Evolutionary conservation across 2,329 filamentous ascomycete species (phyloP).

Genomic region (Didymella pinodella): DNA sequence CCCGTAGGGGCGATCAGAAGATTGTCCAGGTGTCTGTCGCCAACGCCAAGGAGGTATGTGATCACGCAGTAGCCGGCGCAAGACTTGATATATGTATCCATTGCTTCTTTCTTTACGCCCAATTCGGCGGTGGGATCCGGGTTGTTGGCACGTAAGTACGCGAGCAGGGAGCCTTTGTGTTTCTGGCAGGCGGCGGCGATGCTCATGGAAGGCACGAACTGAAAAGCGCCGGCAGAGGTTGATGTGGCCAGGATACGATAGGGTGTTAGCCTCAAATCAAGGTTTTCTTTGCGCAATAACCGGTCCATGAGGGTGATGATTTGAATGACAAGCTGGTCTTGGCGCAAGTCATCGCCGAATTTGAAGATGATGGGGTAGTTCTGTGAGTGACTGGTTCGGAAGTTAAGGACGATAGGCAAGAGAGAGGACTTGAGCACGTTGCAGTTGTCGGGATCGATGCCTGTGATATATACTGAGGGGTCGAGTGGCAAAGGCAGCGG

Average conservation of each 20-base stretch:
- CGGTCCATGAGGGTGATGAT: constrained; percentile 99
- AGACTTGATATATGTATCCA: constrained; percentile 95
- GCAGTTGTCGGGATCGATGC: constrained; percentile 82
- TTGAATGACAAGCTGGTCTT: constrained; percentile 96
- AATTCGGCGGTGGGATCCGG: constrained; percentile 82
- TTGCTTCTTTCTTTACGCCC: constrained; percentile 86
- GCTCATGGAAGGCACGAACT: constrained; percentile 88
- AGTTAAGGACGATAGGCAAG: constrained; percentile 88
- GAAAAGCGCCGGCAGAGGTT: constrained; percentile 85
- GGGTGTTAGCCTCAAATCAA: constrained; percentile 92
- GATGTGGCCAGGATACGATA: constrained; percentile 97
- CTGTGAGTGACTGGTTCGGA: constrained; percentile 78
- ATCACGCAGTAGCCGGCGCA: constrained; percentile 99
- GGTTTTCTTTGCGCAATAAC: constrained; percentile 91
- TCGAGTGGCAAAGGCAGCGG: constrained; percentile 89
- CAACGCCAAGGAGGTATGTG: constrained; percentile 95
- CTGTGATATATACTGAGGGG: constrained; percentile 78
- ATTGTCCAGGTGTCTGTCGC: constrained; percentile 95
- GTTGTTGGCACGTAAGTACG: constrained; percentile 88
- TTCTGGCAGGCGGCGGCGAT: constrained; percentile 84
- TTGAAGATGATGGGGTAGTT: constrained; percentile 97
- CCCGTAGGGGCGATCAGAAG: constrained; percentile 87
- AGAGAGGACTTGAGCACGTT: constrained; percentile 96
- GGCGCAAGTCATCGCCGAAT: constrained; percentile 91
- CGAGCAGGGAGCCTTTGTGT: constrained; percentile 78